Conservation (phyloP, 352 stramenopile species). For the Phytophthora pseudosyringae region DNA sequence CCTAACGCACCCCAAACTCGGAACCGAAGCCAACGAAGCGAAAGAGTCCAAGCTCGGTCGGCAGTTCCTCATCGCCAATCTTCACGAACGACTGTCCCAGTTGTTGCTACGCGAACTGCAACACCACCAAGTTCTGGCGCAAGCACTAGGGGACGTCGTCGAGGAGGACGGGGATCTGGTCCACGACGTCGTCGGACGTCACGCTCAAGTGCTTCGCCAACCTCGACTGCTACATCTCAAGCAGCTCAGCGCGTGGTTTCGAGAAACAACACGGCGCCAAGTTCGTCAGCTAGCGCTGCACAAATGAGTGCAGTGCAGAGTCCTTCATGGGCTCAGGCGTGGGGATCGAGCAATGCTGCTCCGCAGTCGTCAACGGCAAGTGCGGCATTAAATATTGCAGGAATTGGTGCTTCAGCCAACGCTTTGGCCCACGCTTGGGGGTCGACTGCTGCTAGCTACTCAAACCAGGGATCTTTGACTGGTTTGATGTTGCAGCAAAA, state of each 20-base stretch:
- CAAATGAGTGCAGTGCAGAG: not conserved
- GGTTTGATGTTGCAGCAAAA: not conserved
- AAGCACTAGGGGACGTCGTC: constrained; percentile 5
- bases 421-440: not conserved
- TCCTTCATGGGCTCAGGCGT: not conserved
- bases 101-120: not conserved
- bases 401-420: not conserved
- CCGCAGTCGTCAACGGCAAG: not conserved
- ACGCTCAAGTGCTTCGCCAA: constrained; percentile 4
- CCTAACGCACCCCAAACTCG: not conserved
- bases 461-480: not conserved
- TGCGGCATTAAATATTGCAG: not conserved
- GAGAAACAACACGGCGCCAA: not conserved
- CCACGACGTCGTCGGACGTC: constrained; percentile 2
- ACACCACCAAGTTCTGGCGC: not conserved
- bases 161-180: constrained; percentile 4
- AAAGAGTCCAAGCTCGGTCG: constrained; percentile 14
- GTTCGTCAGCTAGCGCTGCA: not conserved
- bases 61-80: constrained; percentile 6
- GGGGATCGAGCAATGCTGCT: not conserved
- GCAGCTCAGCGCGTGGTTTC: not conserved
- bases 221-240: not conserved
- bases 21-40: not conserved
- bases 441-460: not conserved
- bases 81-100: not conserved